These are phyloP conservation scores for Diaporthe capsici DNA, from an alignment of 2,329 filamentous ascomycete species.

Conservation along the genomic window DNA sequence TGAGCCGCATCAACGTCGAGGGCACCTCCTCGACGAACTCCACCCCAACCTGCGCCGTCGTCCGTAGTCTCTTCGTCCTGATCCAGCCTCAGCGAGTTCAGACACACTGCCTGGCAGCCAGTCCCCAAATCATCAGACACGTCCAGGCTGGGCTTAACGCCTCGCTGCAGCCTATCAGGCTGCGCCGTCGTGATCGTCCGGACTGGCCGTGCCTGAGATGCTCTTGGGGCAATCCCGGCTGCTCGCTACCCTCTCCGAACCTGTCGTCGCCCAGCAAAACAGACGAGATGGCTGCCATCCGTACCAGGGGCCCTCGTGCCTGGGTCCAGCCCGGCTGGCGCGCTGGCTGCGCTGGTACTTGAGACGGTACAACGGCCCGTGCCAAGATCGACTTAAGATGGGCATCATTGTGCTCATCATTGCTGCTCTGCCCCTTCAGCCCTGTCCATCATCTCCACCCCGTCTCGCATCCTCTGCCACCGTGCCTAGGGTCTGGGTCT, in stretches of 20 bases:
- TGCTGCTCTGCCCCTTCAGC: slow-evolving; percentile 27
- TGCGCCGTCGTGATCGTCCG: slow-evolving; percentile 18
- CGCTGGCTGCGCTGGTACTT: slow-evolving; percentile 26
- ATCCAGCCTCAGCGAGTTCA: background rate
- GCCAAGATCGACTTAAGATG: slow-evolving; percentile 38
- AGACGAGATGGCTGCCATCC: slow-evolving; percentile 37
- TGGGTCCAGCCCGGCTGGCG: background rate
- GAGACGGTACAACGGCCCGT: slow-evolving; percentile 30
- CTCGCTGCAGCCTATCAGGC: slow-evolving; percentile 27
- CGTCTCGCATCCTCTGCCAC: slow-evolving; percentile 29
- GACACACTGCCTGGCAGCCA: background rate
- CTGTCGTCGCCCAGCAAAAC: slow-evolving; percentile 1
- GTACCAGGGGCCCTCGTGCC: background rate
- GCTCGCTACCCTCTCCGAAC: slow-evolving; percentile 25
- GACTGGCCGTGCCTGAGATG: slow-evolving; percentile 22
- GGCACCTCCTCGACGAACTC: slow-evolving; percentile 4
- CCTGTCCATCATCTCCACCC: slow-evolving; percentile 33
- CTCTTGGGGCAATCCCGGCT: slow-evolving; percentile 25
- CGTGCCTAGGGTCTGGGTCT: background rate
- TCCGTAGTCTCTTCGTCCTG: slow-evolving; percentile 7
- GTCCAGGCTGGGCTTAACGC: slow-evolving; percentile 6
- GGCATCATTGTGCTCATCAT: slow-evolving; percentile 29
- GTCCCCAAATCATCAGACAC: slow-evolving; percentile 26
- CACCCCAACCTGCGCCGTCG: slow-evolving; percentile 24
- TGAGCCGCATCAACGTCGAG: slow-evolving; percentile 48